Evolutionary conservation across 2,329 filamentous ascomycete genomes (phyloP), one percentile per base, ranked within the genome.

Genomic region (Leptographium lundbergii): DNA sequence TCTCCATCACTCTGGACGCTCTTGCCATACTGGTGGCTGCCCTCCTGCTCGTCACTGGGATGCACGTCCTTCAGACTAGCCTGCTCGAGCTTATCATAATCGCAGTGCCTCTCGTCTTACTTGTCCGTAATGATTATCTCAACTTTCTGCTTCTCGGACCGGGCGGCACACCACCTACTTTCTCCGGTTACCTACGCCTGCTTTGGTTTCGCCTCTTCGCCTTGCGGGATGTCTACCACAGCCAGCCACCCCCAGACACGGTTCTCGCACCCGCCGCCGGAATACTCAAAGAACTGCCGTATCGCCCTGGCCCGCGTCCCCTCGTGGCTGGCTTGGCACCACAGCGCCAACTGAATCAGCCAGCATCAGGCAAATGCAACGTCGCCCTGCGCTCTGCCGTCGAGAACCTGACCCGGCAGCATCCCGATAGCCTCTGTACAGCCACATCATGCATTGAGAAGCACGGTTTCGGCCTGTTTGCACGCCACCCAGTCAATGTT

Each of bases 371-470:
- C 6, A 67, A 71, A 17, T 80, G 82, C 67, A 85, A 85, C 69
- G 67, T 73, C n/a, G 69, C 73, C 17, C 76, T 90, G 4, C 75
- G 78, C 1, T 66, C 70, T 1, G 75, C 77, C 2, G 75, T 90
- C 55, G 71, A 78, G 59, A 69, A 69, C 4, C 74, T 89, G 27
- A 63, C 68, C 2, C 66, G 65, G n/a, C 45, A 48, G 10, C 72
- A 75, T 64, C 76, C 76, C 2, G 70, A 72, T 1, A 71, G 70
- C 19, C 75, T 87, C 59, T 80, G 77, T 66, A 81, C 84, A 10
- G 86, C 81, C 0, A 86, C 80, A 1, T 89, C 85, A 1, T 91
- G 87, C 67, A 85, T 94, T 64, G 89, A 94, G 71, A 92, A 91
- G 73, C 85, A 92, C 67, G 87, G 87, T 50, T 79, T 89, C 6